Percentiles rank a stretch among this genome's conserved stretches.
Evolutionary conservation across 768 basidiomycete genomes (phyloP).

Genomic region (Leucocoprinus leucothites): DNA sequence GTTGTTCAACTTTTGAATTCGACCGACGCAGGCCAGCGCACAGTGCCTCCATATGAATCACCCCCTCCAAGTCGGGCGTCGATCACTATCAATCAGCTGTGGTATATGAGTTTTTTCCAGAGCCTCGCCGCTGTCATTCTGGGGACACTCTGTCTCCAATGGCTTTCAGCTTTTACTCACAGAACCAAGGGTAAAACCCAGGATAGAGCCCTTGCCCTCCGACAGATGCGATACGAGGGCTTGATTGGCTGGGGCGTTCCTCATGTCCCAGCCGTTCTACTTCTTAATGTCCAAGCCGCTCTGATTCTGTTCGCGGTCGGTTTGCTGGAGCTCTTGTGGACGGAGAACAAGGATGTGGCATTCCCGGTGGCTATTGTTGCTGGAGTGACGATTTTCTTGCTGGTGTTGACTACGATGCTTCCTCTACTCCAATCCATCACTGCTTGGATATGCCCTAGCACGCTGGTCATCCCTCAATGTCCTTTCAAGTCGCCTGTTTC

Average conservation of each 20-base stretch:
- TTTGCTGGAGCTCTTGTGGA: slow-evolving; percentile 25
- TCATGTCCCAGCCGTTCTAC: slow-evolving; percentile 23
- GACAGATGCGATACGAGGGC: slow-evolving; percentile 28
- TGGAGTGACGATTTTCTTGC: slow-evolving; percentile 18
- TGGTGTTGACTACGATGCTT: slow-evolving; percentile 20
- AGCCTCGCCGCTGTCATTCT: slow-evolving; percentile 17
- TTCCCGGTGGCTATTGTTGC: slow-evolving; percentile 18
- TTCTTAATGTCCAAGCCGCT: slow-evolving; percentile 26
- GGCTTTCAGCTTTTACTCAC: slow-evolving; percentile 20
- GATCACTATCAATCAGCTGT: slow-evolving; percentile 17
- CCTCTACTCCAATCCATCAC: slow-evolving; percentile 20
- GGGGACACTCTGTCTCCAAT: slow-evolving; percentile 21
- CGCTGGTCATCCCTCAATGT: slow-evolving; percentile 16
- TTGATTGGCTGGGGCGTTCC: slow-evolving; percentile 27
- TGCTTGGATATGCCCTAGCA: slow-evolving; percentile 6
- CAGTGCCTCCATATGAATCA: not conserved
- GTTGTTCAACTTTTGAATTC: not conserved
- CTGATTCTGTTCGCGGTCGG: slow-evolving; percentile 29
- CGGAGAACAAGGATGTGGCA: slow-evolving; percentile 19
- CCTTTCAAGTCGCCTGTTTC: slow-evolving; percentile 28
- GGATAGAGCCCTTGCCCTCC: slow-evolving; percentile 17
- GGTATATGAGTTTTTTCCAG: slow-evolving; percentile 19
- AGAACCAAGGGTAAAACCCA: slow-evolving; percentile 14
- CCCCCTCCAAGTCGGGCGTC: not conserved
- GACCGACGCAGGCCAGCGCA: not conserved